Evolutionary conservation across 192 early-diverging fungal species (phyloP).

Genomic region (Endogone sp.): DNA sequence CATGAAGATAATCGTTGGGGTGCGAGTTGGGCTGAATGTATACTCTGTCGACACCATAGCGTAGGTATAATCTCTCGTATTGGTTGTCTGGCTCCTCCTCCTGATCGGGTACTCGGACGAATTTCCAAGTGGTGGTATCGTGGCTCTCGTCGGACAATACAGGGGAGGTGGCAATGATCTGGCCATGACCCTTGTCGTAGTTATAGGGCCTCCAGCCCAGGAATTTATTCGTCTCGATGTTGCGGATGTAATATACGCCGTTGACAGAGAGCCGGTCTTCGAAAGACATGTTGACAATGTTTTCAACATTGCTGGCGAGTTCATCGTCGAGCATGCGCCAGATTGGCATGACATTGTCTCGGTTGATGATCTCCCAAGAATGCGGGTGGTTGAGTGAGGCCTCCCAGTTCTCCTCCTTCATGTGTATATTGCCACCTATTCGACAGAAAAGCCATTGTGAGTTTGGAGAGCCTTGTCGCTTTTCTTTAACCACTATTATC

Average conservation of each 20-base stretch:
- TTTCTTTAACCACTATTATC: too few relatives aligned
- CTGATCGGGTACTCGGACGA: background rate
- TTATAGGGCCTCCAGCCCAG: background rate
- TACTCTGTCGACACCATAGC: background rate
- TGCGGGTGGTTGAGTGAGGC: background rate
- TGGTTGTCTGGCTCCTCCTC: background rate
- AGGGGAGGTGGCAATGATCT: background rate
- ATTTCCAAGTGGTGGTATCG: background rate
- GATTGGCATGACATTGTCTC: background rate
- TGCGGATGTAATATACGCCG: background rate
- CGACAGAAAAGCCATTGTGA: background rate
- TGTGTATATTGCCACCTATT: background rate
- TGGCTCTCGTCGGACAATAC: background rate
- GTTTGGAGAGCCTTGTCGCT: too few relatives aligned
- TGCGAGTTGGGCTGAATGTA: background rate
- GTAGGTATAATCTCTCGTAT: background rate
- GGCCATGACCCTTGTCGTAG: background rate
- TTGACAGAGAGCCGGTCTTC: background rate
- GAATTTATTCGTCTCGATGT: background rate
- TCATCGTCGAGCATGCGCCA: background rate
- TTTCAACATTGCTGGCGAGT: background rate
- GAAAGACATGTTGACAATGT: background rate
- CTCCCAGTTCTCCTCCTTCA: background rate
- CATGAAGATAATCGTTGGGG: background rate
- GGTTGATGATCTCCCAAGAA: background rate